Evolutionary conservation across 345 rosid genomes (phyloP).

Genomic region (Punica granatum): DNA sequence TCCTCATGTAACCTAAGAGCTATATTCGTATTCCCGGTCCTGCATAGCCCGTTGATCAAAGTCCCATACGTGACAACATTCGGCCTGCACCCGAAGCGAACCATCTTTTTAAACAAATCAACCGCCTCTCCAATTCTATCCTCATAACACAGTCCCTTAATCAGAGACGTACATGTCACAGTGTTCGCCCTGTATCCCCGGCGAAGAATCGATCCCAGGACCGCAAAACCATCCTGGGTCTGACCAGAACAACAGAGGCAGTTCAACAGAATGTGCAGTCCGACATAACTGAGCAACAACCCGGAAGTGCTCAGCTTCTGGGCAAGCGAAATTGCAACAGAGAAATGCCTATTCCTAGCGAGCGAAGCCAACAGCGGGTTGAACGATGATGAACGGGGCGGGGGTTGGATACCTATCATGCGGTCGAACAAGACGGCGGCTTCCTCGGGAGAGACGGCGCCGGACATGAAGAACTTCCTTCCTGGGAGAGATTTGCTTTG

Average conservation of each 20-base stretch:
- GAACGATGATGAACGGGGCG: conserved; percentile 11
- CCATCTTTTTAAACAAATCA: conserved; percentile 18
- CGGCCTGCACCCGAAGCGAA: conserved; percentile 13
- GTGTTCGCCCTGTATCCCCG: conserved; percentile 16
- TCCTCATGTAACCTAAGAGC: conserved; percentile 21
- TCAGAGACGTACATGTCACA: conserved; percentile 19
- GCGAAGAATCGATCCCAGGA: conserved; percentile 23
- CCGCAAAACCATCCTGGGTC: conserved; percentile 18
- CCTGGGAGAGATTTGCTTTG: conserved; percentile 3
- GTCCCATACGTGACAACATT: conserved; percentile 14
- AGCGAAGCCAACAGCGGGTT: conserved; percentile 13
- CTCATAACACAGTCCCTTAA: conserved; percentile 26
- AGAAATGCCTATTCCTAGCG: conserved; percentile 17
- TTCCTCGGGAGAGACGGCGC: conserved; percentile 17
- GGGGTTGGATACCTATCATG: conserved; percentile 15
- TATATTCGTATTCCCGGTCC: conserved; percentile 15
- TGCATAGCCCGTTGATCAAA: conserved; percentile 20
- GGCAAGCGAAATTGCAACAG: conserved; percentile 12
- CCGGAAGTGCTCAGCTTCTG: conserved; percentile 9
- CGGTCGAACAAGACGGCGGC: conserved; percentile 22
- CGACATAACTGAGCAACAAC: conserved; percentile 15
- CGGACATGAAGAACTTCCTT: conserved; percentile 13
- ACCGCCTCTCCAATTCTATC: conserved; percentile 14
- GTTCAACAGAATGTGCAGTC: conserved; percentile 24
- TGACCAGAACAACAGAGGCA: conserved; percentile 16